These are phyloP conservation scores for Nitzschia sp. DNA, from an alignment of 108 stramenopile species.

Conservation along the genomic window DNA sequence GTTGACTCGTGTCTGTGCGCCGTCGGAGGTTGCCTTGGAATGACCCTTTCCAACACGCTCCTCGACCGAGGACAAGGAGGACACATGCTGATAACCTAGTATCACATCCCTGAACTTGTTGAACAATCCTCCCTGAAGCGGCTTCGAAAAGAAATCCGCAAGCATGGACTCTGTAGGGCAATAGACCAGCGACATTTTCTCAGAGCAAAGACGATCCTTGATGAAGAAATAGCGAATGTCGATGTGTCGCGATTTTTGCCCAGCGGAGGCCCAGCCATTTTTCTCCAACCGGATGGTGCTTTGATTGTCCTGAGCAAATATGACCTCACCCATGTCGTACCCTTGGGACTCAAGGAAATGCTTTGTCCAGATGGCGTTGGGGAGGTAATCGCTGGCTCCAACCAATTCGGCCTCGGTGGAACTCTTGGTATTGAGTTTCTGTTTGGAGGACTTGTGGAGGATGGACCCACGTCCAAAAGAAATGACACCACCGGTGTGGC, in stretches of 20 bases:
- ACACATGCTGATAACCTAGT: neutral
- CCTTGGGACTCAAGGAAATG: constrained; percentile 47
- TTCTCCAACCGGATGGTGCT: constrained; percentile 44
- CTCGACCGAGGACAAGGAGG: neutral
- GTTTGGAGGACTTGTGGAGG: constrained; percentile 28
- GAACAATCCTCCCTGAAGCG: constrained; percentile 39
- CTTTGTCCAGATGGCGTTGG: constrained; percentile 39
- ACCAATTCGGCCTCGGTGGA: constrained; percentile 41
- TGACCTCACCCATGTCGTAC: constrained; percentile 19
- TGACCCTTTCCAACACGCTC: constrained; percentile 22
- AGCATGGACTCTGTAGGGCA: constrained; percentile 47
- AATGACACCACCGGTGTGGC: constrained; percentile 51
- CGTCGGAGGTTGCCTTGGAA: too few species aligned
- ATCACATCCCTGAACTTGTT: constrained; percentile 35
- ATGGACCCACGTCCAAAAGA: constrained; percentile 27
- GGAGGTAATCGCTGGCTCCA: constrained; percentile 28
- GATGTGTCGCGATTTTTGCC: constrained; percentile 37
- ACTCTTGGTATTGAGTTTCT: constrained; percentile 49
- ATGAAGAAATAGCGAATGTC: constrained; percentile 48
- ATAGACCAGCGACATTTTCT: constrained; percentile 14
- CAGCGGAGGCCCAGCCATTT: constrained; percentile 37
- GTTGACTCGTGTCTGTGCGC: too few species aligned
- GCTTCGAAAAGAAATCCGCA: constrained; percentile 44
- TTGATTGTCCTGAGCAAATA: constrained; percentile 51
- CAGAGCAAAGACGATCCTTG: constrained; percentile 29